phyloP scores from a whole-genome alignment of 2,329 filamentous ascomycete genomes.

The Tolypocladium ophioglossoides region DNA sequence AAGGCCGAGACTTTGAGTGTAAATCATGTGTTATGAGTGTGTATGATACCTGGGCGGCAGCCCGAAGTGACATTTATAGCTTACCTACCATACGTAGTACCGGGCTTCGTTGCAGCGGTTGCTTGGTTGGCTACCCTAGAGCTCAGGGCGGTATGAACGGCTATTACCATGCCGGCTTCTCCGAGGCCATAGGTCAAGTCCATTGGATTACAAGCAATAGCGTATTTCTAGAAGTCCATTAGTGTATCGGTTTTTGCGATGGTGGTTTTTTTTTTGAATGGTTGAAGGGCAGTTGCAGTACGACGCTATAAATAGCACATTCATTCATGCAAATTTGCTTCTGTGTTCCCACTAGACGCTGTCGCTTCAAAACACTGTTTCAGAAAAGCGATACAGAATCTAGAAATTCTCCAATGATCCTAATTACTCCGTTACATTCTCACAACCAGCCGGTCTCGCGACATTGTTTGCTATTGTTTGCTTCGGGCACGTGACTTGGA shows the following conservation, averaged over 20 bases:
- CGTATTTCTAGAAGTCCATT: no score
- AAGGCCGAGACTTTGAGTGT: background rate
- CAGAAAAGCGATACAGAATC: background rate
- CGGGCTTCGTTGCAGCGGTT: no score
- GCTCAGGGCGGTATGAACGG: background rate
- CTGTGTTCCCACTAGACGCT: background rate
- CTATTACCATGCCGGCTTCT: no score
- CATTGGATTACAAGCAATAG: no score
- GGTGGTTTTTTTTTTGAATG: no score
- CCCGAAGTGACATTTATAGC: constrained; percentile 1
- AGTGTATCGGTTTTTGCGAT: no score
- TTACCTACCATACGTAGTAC: no score
- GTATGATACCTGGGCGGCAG: constrained; percentile 1
- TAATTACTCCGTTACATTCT: background rate
- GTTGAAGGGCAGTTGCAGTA: no score
- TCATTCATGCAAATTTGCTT: background rate
- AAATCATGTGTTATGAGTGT: background rate
- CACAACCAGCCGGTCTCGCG: no score
- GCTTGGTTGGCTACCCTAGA: background rate
- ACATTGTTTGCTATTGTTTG: background rate
- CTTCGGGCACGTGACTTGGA: background rate
- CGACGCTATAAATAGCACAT: background rate
- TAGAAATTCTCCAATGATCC: background rate
- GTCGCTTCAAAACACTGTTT: background rate
- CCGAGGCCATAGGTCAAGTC: no score